Evolutionary conservation across 2,329 filamentous ascomycete species (phyloP), one percentile per base, ranked within the genome.

Genomic region (Chaetomium sp.): DNA sequence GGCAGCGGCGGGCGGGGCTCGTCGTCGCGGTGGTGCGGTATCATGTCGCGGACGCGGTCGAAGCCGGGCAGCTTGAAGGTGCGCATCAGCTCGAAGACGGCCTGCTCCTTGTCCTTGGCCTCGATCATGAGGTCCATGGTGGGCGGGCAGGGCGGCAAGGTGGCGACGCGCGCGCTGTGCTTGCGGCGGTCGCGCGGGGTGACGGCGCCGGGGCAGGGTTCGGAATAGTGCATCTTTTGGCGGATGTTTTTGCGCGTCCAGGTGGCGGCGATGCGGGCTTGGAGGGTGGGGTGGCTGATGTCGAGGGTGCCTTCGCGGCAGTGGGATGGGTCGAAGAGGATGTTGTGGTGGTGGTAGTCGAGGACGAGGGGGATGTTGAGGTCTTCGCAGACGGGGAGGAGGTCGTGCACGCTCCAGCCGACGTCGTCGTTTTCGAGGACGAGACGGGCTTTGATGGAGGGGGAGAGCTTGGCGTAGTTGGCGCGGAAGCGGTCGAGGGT

Each of bases 101-200:
- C 93, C 76, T 98, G 94, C 75, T 98, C 94, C 77, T 98, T 98
- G 74, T 97, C 94, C 75, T 98, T 98, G 56, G 94, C 94, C 78
- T 98, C 94, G 66, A 98, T 97, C 94, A 98, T 98, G n/a, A 98
- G 81, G 73, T 97, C 94, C 90, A 96, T 95, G 35, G 90, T 88
- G 0, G 86, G 80, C 4, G 88, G 83, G 72, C 94, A 97, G 0
- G 94, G 93, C 0, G 94, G 94, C 0, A 98, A 77, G 0, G 88
- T 90, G 69, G 83, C 83, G 1, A 96, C 92, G 9, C 94, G 85
- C 0, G 92, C 84, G 42, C 88, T 92, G 73, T 98, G 94, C 76
- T 96, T 97, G 65, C 94, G 85, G 31, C 93, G 83, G 69, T 96
- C 90, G 0, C 87, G 84, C 0, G 84, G 85, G 0, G 93, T 96